Conservation (phyloP, 345 rosid genomes). For the Ceriops tagal region DNA sequence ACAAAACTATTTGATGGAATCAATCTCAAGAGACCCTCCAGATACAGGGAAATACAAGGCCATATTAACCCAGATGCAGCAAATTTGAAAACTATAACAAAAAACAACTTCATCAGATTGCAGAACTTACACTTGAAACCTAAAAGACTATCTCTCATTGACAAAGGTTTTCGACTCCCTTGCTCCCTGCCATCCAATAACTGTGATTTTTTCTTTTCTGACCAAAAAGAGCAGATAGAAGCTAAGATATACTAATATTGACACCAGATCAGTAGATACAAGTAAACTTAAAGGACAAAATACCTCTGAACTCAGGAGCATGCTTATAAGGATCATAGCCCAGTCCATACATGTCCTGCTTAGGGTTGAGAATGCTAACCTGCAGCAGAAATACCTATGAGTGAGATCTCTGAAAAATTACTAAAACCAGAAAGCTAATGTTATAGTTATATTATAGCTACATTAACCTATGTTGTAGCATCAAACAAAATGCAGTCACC, state of each 20-base stretch:
- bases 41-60: constrained; percentile 18
- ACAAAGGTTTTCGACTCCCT: constrained; percentile 47
- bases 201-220: constrained; percentile 72
- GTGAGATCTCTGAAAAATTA: not conserved
- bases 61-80: constrained; percentile 8
- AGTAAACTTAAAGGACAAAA: constrained; percentile 21
- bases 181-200: constrained; percentile 43
- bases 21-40: constrained; percentile 16
- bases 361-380: constrained; percentile 78
- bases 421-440: not conserved
- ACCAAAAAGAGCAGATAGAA: constrained; percentile 14
- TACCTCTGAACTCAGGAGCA: constrained; percentile 99
- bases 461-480: too few species aligned
- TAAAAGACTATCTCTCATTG: constrained; percentile 63
- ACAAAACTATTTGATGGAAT: constrained; percentile 36
- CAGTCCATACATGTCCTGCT: constrained; percentile 83
- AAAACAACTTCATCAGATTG: constrained; percentile 15
- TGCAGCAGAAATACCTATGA: constrained; percentile 27
- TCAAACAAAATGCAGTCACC: too few species aligned
- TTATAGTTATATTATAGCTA: too few species aligned
- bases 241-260: constrained; percentile 9
- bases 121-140: constrained; percentile 69
- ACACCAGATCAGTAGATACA: not conserved
- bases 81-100: not conserved
- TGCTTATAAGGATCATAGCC: constrained; percentile 90